Percentiles rank a stretch among this genome's conserved stretches.
Conservation (phyloP, 2,329 filamentous ascomycete species). For the Neonectria faginata region DNA sequence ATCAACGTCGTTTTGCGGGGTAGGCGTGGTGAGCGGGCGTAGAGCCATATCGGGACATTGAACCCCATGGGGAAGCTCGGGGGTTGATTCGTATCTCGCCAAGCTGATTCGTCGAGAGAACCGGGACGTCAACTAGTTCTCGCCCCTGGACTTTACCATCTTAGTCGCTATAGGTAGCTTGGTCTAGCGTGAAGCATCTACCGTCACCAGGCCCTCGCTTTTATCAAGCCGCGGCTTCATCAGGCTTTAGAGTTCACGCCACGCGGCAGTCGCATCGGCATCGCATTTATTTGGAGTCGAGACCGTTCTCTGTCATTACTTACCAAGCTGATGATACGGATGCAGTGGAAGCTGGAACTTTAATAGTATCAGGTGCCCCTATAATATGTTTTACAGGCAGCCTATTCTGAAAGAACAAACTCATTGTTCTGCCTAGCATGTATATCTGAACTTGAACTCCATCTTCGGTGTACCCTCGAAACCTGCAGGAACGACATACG, state of each 20-base stretch:
- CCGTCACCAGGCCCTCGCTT: not conserved
- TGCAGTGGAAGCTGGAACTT: not conserved
- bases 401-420: too few species aligned
- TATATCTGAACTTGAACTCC: constrained; percentile 49
- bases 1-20: not conserved
- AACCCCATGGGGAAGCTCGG: constrained; percentile 2
- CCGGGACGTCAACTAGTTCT: not conserved
- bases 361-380: too few species aligned
- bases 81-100: not conserved
- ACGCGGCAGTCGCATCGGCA: not conserved
- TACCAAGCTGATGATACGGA: not conserved
- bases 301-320: not conserved
- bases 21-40: not conserved
- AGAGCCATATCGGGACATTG: not conserved
- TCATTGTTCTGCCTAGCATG: constrained; percentile 31
- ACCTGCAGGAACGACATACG: constrained; percentile 55
- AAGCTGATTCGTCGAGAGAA: not conserved
- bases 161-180: not conserved
- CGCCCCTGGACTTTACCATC: not conserved
- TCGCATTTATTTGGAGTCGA: not conserved
- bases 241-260: not conserved
- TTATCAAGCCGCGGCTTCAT: not conserved
- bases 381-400: too few species aligned
- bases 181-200: not conserved
- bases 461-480: constrained; percentile 55